These are phyloP conservation scores for Staphylotrichum longicolle DNA, from an alignment of 495 filamentous ascomycete genomes.

Conservation along the genomic window DNA sequence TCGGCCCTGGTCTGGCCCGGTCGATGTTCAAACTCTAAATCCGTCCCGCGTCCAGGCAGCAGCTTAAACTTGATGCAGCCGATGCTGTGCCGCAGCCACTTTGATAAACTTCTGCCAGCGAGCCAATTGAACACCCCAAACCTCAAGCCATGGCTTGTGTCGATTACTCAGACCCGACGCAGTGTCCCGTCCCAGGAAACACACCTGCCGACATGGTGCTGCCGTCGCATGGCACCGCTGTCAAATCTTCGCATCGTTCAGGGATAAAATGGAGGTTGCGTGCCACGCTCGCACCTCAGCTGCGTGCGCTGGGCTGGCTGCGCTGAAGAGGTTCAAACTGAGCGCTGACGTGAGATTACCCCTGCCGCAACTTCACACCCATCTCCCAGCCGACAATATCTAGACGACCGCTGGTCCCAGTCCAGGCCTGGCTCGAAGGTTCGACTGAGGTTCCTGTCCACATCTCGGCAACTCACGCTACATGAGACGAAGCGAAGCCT, in stretches of 20 bases:
- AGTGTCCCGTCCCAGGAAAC: background rate
- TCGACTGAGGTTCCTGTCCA: no score
- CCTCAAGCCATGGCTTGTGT: background rate
- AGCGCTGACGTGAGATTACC: constrained; percentile 12
- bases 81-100: background rate
- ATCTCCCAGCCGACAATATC: background rate
- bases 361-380: background rate
- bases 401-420: background rate
- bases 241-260: background rate
- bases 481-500: no score
- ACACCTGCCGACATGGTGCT: background rate
- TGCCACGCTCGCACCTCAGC: background rate
- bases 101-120: background rate
- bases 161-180: background rate
- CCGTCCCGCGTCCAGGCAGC: no score
- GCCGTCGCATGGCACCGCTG: background rate
- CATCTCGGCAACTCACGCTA: no score
- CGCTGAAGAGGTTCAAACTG: background rate
- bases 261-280: background rate
- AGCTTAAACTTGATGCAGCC: no score
- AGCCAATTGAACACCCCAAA: background rate
- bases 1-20: no score
- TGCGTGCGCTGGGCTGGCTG: background rate
- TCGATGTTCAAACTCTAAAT: no score
- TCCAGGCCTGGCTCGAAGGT: no score